Evolutionary conservation across 371 early-diverging fungal species (phyloP), one percentile per base, ranked within the genome.

Genomic region (Fennellomyces sp.): DNA sequence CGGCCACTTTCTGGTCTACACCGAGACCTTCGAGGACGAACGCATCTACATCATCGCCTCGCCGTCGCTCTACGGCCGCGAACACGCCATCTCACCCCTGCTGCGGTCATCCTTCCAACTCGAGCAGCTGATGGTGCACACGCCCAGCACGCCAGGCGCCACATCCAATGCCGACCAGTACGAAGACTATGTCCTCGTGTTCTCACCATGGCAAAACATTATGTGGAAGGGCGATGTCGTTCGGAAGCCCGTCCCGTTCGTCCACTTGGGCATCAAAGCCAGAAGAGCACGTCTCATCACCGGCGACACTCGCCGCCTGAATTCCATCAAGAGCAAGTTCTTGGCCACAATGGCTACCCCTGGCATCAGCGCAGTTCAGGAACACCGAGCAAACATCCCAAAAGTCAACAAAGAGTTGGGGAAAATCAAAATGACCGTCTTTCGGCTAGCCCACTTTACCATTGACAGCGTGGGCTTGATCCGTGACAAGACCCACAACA

Each of bases 261-360:
- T 81, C 59, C 76, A 80, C 30, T 63, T 89, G 6, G 84, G 85
- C 21, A 69, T 91, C 45, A 83, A 82, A 30, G 76, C 83, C 2
- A 76, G 83, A 11, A 86, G 90, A 36, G 82, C 85, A 30, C 84
- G 93, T n/a, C 56, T 93, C 26, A 80, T 91, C 7, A 80, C 88
- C 13, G 56, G 76, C 47, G 63, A 77, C 58, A 65, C 83, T 3
- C 72, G 70, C 4, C 59, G 75, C 8, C 56, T 89, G 2, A 64
- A 73, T 21, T 59, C 68, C 0, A 76, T 80, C 48, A 84, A 84
- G 57, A 64, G 80, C 15, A 56, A 72, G 0, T 84, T 87, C 60
- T 69, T 79, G 64, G 45, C 54, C 12, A 19, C 71, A 71, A 13
- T 63, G 61, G 25, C 39, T n/a, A 39, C 39, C 6, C 0, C 11